Base-by-base conservation (phyloP, 441 rosid species). In the Pelargonium fulgidum region DNA sequence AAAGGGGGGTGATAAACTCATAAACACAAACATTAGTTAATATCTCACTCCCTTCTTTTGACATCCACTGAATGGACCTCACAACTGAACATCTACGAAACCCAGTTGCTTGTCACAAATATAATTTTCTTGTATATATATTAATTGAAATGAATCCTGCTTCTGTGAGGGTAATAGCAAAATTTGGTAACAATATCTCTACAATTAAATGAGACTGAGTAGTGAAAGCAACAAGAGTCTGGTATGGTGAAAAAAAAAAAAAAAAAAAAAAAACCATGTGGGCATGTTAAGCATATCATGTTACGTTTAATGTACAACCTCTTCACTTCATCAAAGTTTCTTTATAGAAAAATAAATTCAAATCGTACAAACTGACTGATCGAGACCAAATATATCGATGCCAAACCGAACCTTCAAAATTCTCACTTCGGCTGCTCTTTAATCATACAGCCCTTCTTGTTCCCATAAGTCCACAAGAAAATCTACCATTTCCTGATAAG, bases 381-480 rank as follows among this genome's bases (percentile, higher is more conserved):
- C 54, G 62, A 68, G 29, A 47, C 19, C 17, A 65, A 22, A 22
- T 22, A 39, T 22, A 68, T 72, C 22, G 48, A 33, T 64, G 14
- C 63, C 66, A 68, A 70, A 56, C 69, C 83, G 24, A 76, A 70
- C 70, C 70, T 64, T 69, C 70, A 13, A 39, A n/a, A 52, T 29
- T 11, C 73, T 76, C 24, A 26, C 9, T 39, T 33, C 62, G 33
- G 61, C 66, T 12, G 26, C 65, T 47, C 66, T 33, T 85, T 78
- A 87, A 72, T 87, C 98, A 71, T 92, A 90, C 84, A 92, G 76
- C 14, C 96, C 96, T 69, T 92, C 96, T 73, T 92, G 93, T 75
- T 92, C 98, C 96, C 96, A 92, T 14, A 81, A 36, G 80, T 92
- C 94, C 71, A 92, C 96, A 24, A 88, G 91, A 82, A 90, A 92